Evolutionary conservation across 1,139 yeast genomes (phyloP).

Genomic region (Meyerozyma sp.): DNA sequence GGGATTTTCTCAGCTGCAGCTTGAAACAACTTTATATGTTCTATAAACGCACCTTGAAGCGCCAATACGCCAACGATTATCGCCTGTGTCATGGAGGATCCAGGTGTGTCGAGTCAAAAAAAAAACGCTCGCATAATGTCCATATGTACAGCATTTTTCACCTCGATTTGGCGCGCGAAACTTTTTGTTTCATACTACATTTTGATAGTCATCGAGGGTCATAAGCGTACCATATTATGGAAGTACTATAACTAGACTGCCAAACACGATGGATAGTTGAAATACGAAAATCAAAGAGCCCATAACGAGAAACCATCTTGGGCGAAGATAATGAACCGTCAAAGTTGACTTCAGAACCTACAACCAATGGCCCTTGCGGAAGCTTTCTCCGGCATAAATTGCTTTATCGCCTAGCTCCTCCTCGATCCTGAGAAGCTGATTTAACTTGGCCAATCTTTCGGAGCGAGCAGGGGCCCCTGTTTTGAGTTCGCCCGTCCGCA

Average conservation of each 20-base stretch:
- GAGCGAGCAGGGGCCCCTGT: constrained; percentile 6
- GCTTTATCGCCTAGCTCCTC: constrained; percentile 5
- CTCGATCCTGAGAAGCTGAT: constrained; percentile 4
- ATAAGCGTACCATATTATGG: too few relatives aligned
- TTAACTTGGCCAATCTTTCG: constrained; percentile 5
- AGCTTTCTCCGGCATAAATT: constrained; percentile 3
- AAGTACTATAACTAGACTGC: too few relatives aligned
- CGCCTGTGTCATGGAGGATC: constrained; percentile 10
- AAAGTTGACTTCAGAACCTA: too few relatives aligned
- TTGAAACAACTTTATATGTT: constrained; percentile 56
- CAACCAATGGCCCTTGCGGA: background rate
- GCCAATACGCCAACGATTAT: constrained; percentile 64
- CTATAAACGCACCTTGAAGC: constrained; percentile 75
- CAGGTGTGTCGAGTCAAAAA: background rate
- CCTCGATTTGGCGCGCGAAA: too few relatives aligned
- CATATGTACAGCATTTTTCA: too few relatives aligned
- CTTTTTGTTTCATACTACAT: too few relatives aligned
- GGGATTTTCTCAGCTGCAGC: constrained; percentile 26
- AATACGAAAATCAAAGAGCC: too few relatives aligned
- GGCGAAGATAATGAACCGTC: too few relatives aligned
- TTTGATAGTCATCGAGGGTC: too few relatives aligned
- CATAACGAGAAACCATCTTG: too few relatives aligned
- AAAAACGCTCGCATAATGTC: too few relatives aligned
- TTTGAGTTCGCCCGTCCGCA: constrained; percentile 4
- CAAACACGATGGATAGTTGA: too few relatives aligned